phyloP scores from a whole-genome alignment of 1,139 yeast genomes.

The Pichia sp. region DNA sequence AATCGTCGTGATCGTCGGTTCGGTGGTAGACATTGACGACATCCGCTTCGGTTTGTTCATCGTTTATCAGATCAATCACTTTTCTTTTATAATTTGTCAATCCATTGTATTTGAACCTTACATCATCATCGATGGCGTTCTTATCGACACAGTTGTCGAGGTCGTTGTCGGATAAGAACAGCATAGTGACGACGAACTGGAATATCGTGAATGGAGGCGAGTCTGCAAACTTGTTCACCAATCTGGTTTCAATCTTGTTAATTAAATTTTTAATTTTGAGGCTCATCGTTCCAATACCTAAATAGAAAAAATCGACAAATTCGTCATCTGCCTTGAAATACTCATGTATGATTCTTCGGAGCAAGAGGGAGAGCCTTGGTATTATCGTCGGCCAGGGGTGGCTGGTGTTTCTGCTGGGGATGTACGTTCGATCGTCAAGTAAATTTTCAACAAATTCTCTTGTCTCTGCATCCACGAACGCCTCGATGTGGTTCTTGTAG shows the following conservation, averaged over 20 bases:
- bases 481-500: neutral
- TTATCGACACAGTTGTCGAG: conserved; percentile 5
- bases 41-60: neutral
- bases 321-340: neutral
- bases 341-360: conserved; percentile 1
- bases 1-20: neutral
- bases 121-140: conserved; percentile 1
- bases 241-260: conserved; percentile 2
- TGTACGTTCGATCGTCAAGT: conserved; percentile 1
- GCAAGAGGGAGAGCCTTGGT: neutral
- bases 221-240: conserved; percentile 4
- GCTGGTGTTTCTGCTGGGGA: neutral
- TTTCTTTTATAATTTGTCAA: conserved; percentile 5
- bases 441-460: neutral
- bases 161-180: conserved; percentile 4
- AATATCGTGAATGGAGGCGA: conserved; percentile 24
- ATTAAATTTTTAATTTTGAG: conserved; percentile 9
- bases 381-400: conserved; percentile 1
- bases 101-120: conserved; percentile 2
- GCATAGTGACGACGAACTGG: conserved; percentile 9
- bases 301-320: conserved; percentile 1
- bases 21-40: conserved; percentile 10
- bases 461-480: neutral
- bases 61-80: conserved; percentile 6
- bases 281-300: neutral